Evolutionary conservation across 2,329 filamentous ascomycete genomes (phyloP).

Genomic region (Colletotrichum noveboracense): DNA sequence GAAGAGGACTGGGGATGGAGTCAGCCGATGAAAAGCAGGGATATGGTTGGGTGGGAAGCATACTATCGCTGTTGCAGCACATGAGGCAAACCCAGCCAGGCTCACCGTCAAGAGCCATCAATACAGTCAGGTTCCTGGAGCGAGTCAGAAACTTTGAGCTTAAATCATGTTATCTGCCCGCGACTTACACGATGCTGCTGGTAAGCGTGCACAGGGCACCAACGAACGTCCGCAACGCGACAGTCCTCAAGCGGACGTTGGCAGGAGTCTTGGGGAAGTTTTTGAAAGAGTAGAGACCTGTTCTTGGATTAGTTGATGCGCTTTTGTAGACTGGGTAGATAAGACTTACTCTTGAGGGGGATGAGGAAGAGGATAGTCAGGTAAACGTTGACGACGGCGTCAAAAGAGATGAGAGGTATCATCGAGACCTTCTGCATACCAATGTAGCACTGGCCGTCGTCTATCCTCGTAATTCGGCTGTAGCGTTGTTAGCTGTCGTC

Average conservation of each 20-base stretch:
- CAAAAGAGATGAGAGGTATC: constrained; percentile 66
- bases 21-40: background rate
- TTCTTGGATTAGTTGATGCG: background rate
- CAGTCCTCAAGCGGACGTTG: constrained; percentile 50
- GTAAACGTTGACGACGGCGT: constrained; percentile 66
- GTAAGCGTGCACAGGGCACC: constrained; percentile 62
- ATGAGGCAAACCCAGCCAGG: constrained; percentile 70
- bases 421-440: constrained; percentile 64
- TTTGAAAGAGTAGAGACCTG: constrained; percentile 61
- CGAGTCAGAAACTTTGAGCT: background rate
- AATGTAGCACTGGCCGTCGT: constrained; percentile 63
- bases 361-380: constrained; percentile 67
- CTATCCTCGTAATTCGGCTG: constrained; percentile 62
- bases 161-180: background rate
- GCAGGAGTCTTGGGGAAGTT: constrained; percentile 45
- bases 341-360: constrained; percentile 57
- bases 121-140: constrained; percentile 60
- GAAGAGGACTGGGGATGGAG: constrained; percentile 55
- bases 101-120: constrained; percentile 64
- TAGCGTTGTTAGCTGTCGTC: background rate
- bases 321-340: background rate
- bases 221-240: constrained; percentile 64
- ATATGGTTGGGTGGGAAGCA: constrained; percentile 21
- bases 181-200: constrained; percentile 60
- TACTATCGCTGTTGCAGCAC: constrained; percentile 69